Evolutionary conservation across 2,329 filamentous ascomycete species (phyloP).

Genomic region (Diaporthe citrichinensis): DNA sequence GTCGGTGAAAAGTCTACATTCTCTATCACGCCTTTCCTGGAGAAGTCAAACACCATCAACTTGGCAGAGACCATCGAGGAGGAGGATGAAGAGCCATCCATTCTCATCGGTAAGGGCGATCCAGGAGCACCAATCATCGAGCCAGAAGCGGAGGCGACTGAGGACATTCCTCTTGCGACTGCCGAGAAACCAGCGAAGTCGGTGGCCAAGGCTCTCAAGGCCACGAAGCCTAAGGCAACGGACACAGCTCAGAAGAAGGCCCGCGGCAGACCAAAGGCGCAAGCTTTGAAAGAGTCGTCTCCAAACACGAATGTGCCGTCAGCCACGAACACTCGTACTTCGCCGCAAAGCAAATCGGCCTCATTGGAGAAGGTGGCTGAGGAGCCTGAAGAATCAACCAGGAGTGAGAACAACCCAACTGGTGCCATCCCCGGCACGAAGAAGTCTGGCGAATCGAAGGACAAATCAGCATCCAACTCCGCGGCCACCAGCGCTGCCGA

Average conservation of each 20-base stretch:
- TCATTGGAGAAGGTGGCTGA: constrained; percentile 58
- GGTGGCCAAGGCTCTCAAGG: constrained; percentile 40
- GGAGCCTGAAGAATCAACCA: constrained; percentile 48
- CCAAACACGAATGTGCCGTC: constrained; percentile 62
- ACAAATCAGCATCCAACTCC: constrained; percentile 41
- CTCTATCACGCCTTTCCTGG: constrained; percentile 94
- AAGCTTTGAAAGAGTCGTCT: constrained; percentile 60
- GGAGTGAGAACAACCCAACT: constrained; percentile 51
- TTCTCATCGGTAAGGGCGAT: constrained; percentile 37
- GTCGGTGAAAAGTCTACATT: constrained; percentile 92
- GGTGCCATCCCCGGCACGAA: constrained; percentile 49
- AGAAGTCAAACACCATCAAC: constrained; percentile 66
- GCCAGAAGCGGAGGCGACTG: constrained; percentile 35
- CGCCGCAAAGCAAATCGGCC: constrained; percentile 45
- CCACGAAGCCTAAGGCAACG: constrained; percentile 43
- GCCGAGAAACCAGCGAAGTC: constrained; percentile 33
- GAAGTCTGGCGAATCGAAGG: constrained; percentile 50
- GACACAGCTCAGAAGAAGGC: constrained; percentile 53
- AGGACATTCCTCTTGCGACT: constrained; percentile 26
- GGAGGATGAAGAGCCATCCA: constrained; percentile 48
- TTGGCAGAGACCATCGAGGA: constrained; percentile 60
- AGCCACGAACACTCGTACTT: constrained; percentile 45
- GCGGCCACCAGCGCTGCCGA: constrained; percentile 36
- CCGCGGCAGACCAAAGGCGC: constrained; percentile 61
- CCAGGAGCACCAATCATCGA: constrained; percentile 38